phyloP scores from a whole-genome alignment of 2,329 filamentous ascomycete species.

The Fusarium graminum region DNA sequence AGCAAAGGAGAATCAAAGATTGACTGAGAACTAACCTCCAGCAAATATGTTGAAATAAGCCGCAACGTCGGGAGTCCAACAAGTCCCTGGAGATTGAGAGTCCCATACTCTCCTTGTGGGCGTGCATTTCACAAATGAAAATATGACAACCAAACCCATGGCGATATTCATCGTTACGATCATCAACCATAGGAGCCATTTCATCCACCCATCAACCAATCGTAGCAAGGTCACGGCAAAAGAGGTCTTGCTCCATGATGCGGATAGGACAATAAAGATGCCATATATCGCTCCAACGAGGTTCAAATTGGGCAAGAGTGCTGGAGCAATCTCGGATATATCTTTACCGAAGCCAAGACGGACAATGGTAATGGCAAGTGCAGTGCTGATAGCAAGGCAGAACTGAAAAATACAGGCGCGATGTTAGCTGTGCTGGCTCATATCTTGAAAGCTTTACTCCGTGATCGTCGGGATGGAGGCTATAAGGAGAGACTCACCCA shows the following conservation, averaged over 20 bases:
- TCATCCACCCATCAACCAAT: constrained; percentile 5
- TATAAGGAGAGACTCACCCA: neutral
- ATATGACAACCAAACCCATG: neutral
- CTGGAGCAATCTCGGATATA: constrained; percentile 1
- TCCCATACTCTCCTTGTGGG: neutral
- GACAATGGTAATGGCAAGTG: neutral
- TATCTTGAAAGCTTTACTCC: rapidly evolving
- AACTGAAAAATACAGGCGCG: rapidly evolving
- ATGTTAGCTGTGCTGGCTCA: neutral
- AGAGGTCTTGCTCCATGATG: constrained; percentile 15
- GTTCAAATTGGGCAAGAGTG: neutral
- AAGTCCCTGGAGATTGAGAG: rapidly evolving
- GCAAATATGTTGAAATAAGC: constrained; percentile 17
- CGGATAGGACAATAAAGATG: neutral
- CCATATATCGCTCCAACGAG: neutral
- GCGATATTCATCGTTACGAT: constrained; percentile 2
- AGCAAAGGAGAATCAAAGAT: rapidly evolving
- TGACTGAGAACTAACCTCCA: neutral
- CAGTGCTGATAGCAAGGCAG: neutral
- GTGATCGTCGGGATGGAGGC: neutral
- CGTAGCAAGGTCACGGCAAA: constrained; percentile 1
- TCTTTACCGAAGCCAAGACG: constrained; percentile 7
- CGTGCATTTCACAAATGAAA: constrained; percentile 7
- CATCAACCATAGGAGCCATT: constrained; percentile 5
- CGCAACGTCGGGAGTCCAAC: constrained; percentile 8